phyloP scores from a whole-genome alignment of 768 basidiomycete species.

The Trametes maxima region DNA sequence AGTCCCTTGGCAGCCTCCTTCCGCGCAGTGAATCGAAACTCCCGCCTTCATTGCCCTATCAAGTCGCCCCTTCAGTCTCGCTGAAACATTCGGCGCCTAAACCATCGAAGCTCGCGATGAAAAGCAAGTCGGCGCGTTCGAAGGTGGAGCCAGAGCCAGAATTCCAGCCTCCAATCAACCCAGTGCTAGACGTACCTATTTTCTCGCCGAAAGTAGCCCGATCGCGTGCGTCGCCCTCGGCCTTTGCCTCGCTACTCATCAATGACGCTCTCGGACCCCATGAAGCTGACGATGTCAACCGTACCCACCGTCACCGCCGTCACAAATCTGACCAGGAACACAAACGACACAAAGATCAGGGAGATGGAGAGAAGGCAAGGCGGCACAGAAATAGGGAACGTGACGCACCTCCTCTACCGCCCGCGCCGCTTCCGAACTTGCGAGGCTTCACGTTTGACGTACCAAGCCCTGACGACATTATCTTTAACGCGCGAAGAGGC shows the following conservation, averaged over 20 bases:
- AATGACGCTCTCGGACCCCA: slow-evolving; percentile 46
- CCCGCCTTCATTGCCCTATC: slow-evolving; percentile 29
- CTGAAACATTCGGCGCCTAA: slow-evolving; percentile 39
- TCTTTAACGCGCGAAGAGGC: slow-evolving; percentile 78
- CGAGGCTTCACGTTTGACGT: slow-evolving; percentile 69
- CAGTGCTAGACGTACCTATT: slow-evolving; percentile 50
- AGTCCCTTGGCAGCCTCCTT: slow-evolving; percentile 65
- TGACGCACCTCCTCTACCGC: slow-evolving; percentile 34
- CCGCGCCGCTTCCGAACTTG: slow-evolving; percentile 38
- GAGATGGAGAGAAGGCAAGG: slow-evolving; percentile 19
- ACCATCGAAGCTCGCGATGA: slow-evolving; percentile 76
- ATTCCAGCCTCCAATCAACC: slow-evolving; percentile 25
- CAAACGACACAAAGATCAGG: slow-evolving; percentile 16
- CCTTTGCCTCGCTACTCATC: slow-evolving; percentile 58
- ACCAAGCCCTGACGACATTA: slow-evolving; percentile 91
- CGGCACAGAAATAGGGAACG: slow-evolving; percentile 8
- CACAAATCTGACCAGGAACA: slow-evolving; percentile 5
- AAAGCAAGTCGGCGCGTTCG: slow-evolving; percentile 61
- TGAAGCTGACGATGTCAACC: slow-evolving; percentile 19
- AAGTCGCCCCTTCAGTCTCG: slow-evolving; percentile 11
- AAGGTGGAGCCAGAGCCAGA: slow-evolving; percentile 48
- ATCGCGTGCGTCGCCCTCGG: slow-evolving; percentile 74
- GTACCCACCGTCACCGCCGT: slow-evolving; percentile 1
- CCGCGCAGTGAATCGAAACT: slow-evolving; percentile 27
- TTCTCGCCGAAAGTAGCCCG: slow-evolving; percentile 56